These are phyloP conservation scores for Hypoxylon sp. DNA, from an alignment of 2,329 filamentous ascomycete genomes.

Conservation along the genomic window DNA sequence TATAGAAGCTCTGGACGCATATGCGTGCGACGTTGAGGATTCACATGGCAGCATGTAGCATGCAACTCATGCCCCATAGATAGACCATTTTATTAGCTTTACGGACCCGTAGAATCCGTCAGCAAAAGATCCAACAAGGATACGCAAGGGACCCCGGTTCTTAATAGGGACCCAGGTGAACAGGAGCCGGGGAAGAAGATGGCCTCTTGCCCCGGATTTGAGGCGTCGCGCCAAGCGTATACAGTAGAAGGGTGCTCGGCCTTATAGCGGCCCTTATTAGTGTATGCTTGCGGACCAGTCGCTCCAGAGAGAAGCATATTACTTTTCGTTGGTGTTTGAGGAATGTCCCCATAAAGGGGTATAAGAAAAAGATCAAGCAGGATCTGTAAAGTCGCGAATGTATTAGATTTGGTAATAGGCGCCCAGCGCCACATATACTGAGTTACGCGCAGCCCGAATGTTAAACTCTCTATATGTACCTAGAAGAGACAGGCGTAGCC, in stretches of 20 bases:
- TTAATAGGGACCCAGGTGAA: conserved; percentile 3
- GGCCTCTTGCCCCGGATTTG: conserved; percentile 35
- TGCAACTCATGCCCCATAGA: conserved; percentile 20
- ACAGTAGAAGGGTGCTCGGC: conserved; percentile 4
- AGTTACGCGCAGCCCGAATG: not conserved
- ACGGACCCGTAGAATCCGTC: conserved; percentile 9
- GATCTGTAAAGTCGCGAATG: not conserved
- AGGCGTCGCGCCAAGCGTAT: conserved; percentile 18
- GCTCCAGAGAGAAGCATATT: conserved; percentile 2
- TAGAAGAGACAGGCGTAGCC: conserved; percentile 14
- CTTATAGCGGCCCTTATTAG: conserved; percentile 27
- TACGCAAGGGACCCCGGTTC: conserved; percentile 19
- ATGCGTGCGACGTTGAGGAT: conserved; percentile 13
- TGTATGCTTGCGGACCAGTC: conserved; percentile 3
- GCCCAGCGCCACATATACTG: conserved; percentile 1
- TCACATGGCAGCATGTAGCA: conserved; percentile 12
- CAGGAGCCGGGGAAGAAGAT: conserved; percentile 27
- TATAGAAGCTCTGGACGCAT: conserved; percentile 15
- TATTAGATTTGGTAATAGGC: not conserved
- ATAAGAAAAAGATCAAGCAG: not conserved
- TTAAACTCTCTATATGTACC: conserved; percentile 6
- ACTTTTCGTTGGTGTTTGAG: not conserved
- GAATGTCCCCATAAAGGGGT: not conserved
- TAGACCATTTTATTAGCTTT: not conserved
- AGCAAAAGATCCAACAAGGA: conserved; percentile 24